phyloP scores from a whole-genome alignment of 306 rosid species.

The Fragaria vesca region DNA sequence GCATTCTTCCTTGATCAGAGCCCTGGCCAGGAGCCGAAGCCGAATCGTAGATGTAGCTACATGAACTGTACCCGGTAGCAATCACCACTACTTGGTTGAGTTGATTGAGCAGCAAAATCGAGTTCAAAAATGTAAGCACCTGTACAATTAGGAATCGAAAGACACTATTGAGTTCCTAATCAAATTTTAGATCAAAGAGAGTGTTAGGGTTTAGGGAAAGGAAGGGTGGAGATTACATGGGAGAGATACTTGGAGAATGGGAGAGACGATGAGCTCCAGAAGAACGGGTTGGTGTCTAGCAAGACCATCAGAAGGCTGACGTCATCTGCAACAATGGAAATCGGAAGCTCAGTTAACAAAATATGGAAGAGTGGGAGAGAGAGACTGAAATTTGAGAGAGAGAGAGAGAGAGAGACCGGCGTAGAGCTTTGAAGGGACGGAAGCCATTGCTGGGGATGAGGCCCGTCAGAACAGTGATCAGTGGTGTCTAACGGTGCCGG shows the following conservation, averaged over 20 bases:
- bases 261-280: slow-evolving; percentile 70
- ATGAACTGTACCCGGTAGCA: slow-evolving; percentile 84
- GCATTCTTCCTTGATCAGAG: slow-evolving; percentile 56
- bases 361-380: neutral
- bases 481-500: neutral
- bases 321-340: slow-evolving; percentile 61
- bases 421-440: slow-evolving; percentile 76
- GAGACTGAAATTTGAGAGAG: neutral
- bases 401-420: slow-evolving; percentile 38
- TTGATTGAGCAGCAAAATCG: slow-evolving; percentile 73
- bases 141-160: slow-evolving; percentile 12
- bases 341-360: neutral
- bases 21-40: slow-evolving; percentile 44
- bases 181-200: neutral
- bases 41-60: slow-evolving; percentile 73
- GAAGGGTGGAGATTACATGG: slow-evolving; percentile 41
- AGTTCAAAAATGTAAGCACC: slow-evolving; percentile 82
- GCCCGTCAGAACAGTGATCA: neutral
- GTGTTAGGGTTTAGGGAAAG: slow-evolving; percentile 14
- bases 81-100: slow-evolving; percentile 83
- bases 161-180: neutral
- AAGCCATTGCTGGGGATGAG: slow-evolving; percentile 43
- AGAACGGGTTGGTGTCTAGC: slow-evolving; percentile 83
- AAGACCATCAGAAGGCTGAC: slow-evolving; percentile 81
- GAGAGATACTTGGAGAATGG: slow-evolving; percentile 79